phyloP scores from a whole-genome alignment of 495 filamentous ascomycete genomes.

The Aspergillus hancockii region DNA sequence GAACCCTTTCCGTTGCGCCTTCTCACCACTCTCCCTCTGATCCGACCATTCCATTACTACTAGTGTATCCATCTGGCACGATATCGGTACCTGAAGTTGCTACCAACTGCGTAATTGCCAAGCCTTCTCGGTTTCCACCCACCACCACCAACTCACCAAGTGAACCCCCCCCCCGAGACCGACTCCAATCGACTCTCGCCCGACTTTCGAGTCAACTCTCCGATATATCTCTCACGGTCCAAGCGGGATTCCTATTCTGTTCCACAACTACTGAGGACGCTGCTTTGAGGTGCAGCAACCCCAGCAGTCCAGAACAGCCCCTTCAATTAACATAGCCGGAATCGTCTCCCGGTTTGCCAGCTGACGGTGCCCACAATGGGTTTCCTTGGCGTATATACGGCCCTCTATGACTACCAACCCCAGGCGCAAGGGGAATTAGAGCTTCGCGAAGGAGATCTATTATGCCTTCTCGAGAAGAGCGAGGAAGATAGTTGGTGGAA shows the following conservation, averaged over 20 bases:
- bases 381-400: constrained; percentile 90
- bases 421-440: constrained; percentile 86
- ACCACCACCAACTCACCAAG: constrained; percentile 17
- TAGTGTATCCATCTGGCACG: neutral
- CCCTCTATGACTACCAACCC: constrained; percentile 90
- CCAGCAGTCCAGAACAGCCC: neutral
- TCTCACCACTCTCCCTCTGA: constrained; percentile 15
- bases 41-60: constrained; percentile 4
- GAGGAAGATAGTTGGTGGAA: constrained; percentile 96
- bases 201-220: constrained; percentile 14
- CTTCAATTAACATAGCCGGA: constrained; percentile 5
- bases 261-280: constrained; percentile 14
- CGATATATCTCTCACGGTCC: neutral
- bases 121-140: constrained; percentile 27
- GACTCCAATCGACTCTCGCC: constrained; percentile 13
- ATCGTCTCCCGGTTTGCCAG: constrained; percentile 11
- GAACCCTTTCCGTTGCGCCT: neutral
- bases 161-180: constrained; percentile 23
- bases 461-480: constrained; percentile 91
- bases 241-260: neutral
- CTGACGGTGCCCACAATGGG: constrained; percentile 50
- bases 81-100: constrained; percentile 1
- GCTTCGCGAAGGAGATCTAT: constrained; percentile 84
- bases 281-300: constrained; percentile 25
- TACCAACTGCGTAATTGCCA: constrained; percentile 20